phyloP scores from a whole-genome alignment of 352 stramenopile genomes.

The Pythium phragmitis region DNA sequence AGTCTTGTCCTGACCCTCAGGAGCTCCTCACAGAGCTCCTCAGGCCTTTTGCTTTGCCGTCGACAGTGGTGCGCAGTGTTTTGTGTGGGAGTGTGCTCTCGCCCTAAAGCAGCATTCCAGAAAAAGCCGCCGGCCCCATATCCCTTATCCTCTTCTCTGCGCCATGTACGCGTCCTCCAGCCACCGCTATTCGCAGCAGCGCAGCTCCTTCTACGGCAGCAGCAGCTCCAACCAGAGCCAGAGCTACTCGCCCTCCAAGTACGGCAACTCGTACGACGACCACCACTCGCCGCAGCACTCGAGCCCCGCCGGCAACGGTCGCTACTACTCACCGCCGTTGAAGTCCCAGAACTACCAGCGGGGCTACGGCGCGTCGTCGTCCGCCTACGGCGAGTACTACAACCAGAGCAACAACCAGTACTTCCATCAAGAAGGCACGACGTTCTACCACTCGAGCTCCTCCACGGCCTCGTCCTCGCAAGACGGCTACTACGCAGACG shows the following conservation, averaged over 20 bases:
- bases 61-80: not conserved
- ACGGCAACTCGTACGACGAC: conserved; percentile 19
- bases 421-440: conserved; percentile 32
- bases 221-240: conserved; percentile 26
- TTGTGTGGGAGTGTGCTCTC: not conserved
- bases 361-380: conserved; percentile 1
- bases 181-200: conserved; percentile 23
- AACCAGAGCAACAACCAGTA: conserved; percentile 44
- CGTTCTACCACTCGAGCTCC: conserved; percentile 62
- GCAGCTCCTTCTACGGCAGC: conserved; percentile 14
- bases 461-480: conserved; percentile 79
- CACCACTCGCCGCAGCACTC: conserved; percentile 1
- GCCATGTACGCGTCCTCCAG: conserved; percentile 23
- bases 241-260: conserved; percentile 31
- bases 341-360: conserved; percentile 26
- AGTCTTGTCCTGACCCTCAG: conserved; percentile 1
- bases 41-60: conserved; percentile 7
- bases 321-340: conserved; percentile 28
- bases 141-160: not conserved
- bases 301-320: not conserved
- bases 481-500: conserved; percentile 74
- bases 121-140: conserved; percentile 24
- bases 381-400: conserved; percentile 40
- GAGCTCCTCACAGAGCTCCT: not conserved
- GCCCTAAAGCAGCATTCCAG: conserved; percentile 20